Evolutionary conservation across 495 filamentous ascomycete genomes (phyloP), one percentile per base, ranked within the genome.

Genomic region (Podospora anserina): DNA sequence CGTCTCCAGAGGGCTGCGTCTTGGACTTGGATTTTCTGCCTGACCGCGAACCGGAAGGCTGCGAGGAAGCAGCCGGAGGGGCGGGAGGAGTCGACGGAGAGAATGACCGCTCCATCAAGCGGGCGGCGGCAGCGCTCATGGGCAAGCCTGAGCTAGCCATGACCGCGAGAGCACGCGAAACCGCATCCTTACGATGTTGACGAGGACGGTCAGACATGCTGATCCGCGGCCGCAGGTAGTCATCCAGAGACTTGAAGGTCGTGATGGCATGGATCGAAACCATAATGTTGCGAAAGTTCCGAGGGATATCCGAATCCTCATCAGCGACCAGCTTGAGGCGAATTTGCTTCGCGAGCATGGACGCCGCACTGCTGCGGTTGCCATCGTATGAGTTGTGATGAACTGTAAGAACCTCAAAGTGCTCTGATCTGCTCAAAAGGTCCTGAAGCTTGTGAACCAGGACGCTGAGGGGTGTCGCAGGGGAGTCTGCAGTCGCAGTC

Each of bases 201-300:
- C 90, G 86, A 27, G 95, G 91, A 18, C 93, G 88, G 68, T 98
- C 94, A 0, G 91, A 88, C 23, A 96, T 72, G 71, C 83, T 92
- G 65, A 99, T 97, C 65, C 94, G 84, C 2, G 96, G 95, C 64
- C 94, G 88, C 57, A 99, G 83, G 80, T 97, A 99, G 76, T 99
- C 96, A 74, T 98, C 95, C 32, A 99, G 81, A 2, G 95, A 91
- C 76, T 98, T 98, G 80, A 99, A 97, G 0, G 93, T 97, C 9
- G 96, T 94, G 76, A 99, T 98, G 32, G 96, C 96, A 79, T 99
- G 96, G 69, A 99, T 98, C 5, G 93, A 94, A 18, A 99, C 94
- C 90, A 96, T 97, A 69, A 98, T 93, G 68, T 93, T 97, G 39
- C 90, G 88, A 72, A 94, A 98, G 16, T 88, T 81, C 26, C 87